Base-by-base conservation (phyloP, 331 rosid species). In the Malus hybrid region DNA sequence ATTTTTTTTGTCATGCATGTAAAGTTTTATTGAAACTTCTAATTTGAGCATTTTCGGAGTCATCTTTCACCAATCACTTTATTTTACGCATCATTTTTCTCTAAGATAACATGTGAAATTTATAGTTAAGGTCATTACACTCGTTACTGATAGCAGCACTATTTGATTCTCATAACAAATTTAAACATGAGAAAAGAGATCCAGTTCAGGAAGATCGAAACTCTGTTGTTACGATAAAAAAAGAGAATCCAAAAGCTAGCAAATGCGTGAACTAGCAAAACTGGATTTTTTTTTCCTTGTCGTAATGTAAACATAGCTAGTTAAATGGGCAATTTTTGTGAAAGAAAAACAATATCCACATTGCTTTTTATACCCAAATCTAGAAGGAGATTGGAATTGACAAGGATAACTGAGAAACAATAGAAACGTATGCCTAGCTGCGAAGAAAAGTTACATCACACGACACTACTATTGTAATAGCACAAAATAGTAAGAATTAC, bases 401-500 rank as follows among this genome's bases (percentile, higher is more conserved):
- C 66, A 70, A 69, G 61, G 32, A 68, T 44, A 68, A 22, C 54
- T 34, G 52, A 16, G 28, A 69, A 48, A 32, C 5, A 61, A 32
- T 13, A 22, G 55, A 44, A 74, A 7, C 60, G 24, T 34, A 20
- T 4, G 27, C 13, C 67, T 67, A 55, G 4, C 14, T 42, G 48
- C 14, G 57, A 61, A 29, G 18, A 27, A 67, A 52, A 59, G 13
- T 14, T 46, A 70, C 56, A 52, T 33, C 20, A 18, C 36, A 50
- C 66, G 79, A 78, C 14, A 10, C 6, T 75, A 78, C 28, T 44
- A 16, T 29, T 22, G 55, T n/a, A 69, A 32, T 28, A 76, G 59
- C 59, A 75, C 65, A 48, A 31, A 54, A 73, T 52, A 65, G 42
- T n/a, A 73, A 66, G 76, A 88, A 97, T 90, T 82, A 93, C 97